Evolutionary conservation across 164 flowering plant genomes (phyloP).

Genomic region (Euptelea pleiosperma): DNA sequence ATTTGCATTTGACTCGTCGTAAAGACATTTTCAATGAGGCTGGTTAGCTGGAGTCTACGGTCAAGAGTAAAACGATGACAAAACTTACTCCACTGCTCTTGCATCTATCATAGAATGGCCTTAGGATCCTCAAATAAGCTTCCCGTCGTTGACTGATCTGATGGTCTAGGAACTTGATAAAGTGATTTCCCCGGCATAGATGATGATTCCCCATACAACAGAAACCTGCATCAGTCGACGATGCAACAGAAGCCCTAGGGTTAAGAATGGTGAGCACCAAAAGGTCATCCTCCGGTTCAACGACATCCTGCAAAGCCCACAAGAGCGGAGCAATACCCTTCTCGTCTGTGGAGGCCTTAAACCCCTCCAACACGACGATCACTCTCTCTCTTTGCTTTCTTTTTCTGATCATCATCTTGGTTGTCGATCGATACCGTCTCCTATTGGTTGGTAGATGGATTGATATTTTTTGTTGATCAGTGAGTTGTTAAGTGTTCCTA

Average conservation of each 20-base stretch:
- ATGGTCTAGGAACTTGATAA: slow-evolving; percentile 12
- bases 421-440: background rate
- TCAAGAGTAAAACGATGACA: too few species aligned
- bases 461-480: too few species aligned
- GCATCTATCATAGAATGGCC: slow-evolving; percentile 31
- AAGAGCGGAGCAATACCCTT: slow-evolving; percentile 20
- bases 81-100: slow-evolving; percentile 31
- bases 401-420: slow-evolving; percentile 1
- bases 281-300: slow-evolving; percentile 11
- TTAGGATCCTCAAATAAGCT: slow-evolving; percentile 18
- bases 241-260: slow-evolving; percentile 1
- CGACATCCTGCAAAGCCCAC: slow-evolving; percentile 15
- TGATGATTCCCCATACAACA: slow-evolving; percentile 19
- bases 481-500: background rate
- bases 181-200: slow-evolving; percentile 5
- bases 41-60: too few species aligned
- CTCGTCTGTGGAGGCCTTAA: slow-evolving; percentile 17
- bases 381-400: slow-evolving; percentile 17
- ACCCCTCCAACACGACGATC: slow-evolving; percentile 28
- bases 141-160: slow-evolving; percentile 22
- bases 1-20: too few species aligned
- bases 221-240: background rate
- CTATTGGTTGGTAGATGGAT: slow-evolving; percentile 6
- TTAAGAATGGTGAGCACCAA: slow-evolving; percentile 27
- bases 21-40: too few species aligned